Conservation (phyloP, 345 rosid species). For the Streptanthus diversifolius region DNA sequence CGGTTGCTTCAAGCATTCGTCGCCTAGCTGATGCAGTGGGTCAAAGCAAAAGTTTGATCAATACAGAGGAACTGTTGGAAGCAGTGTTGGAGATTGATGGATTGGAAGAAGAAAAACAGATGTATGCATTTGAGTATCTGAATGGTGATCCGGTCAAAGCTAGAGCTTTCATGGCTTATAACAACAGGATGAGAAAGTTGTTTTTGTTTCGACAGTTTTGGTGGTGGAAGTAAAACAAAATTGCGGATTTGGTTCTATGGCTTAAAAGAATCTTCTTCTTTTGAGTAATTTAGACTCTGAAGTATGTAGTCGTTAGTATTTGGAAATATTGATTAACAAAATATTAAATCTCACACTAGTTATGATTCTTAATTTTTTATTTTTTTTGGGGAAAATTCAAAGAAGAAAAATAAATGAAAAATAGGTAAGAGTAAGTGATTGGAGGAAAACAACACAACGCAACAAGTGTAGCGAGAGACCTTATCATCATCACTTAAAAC, state of each 20-base stretch:
- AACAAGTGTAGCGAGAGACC: conserved; percentile 12
- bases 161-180: conserved; percentile 77
- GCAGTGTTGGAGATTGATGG: conserved; percentile 90
- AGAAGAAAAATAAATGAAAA: not conserved
- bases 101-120: conserved; percentile 78
- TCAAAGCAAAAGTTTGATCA: conserved; percentile 44
- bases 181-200: conserved; percentile 65
- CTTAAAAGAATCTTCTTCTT: not conserved
- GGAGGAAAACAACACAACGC: conserved; percentile 33
- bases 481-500: conserved; percentile 23
- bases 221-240: conserved; percentile 71
- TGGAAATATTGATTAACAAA: no score
- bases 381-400: not conserved
- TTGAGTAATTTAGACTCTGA: not conserved
- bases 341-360: not conserved
- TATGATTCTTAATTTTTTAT: not conserved
- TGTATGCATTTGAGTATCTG: conserved; percentile 85
- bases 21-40: conserved; percentile 74
- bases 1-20: conserved; percentile 68
- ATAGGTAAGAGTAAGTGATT: conserved; percentile 17
- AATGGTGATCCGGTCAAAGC: conserved; percentile 86
- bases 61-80: conserved; percentile 57
- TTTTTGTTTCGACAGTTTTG: conserved; percentile 80
- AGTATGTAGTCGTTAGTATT: not conserved
- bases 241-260: not conserved